Conservation (phyloP, 2,329 filamentous ascomycete genomes). For the Aureobasidium lini region DNA sequence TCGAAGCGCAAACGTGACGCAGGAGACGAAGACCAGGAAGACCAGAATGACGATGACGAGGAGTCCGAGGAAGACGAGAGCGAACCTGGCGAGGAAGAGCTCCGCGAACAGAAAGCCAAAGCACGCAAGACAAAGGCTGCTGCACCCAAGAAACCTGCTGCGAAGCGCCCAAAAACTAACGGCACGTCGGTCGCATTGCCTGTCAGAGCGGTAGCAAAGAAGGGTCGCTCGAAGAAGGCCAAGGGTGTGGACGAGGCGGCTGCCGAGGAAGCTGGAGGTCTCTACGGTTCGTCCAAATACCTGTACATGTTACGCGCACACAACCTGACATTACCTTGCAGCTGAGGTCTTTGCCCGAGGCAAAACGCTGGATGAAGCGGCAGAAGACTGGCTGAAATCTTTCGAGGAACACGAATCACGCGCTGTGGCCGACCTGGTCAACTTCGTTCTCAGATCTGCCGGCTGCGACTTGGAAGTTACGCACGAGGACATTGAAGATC, state of each 20-base stretch:
- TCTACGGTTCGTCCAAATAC: conserved; percentile 43
- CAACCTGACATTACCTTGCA: conserved; percentile 21
- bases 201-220: conserved; percentile 43
- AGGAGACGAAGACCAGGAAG: conserved; percentile 25
- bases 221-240: conserved; percentile 42
- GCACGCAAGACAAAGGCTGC: conserved; percentile 25
- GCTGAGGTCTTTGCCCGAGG: conserved; percentile 54
- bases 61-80: conserved; percentile 29
- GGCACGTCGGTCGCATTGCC: conserved; percentile 46
- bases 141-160: conserved; percentile 30
- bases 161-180: conserved; percentile 51
- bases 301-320: conserved; percentile 6
- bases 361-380: conserved; percentile 48
- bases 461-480: conserved; percentile 76
- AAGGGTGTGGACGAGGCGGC: conserved; percentile 45
- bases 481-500: conserved; percentile 77
- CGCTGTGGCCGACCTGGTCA: conserved; percentile 53
- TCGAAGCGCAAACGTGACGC: conserved; percentile 43
- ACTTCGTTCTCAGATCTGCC: conserved; percentile 58
- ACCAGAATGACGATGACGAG: conserved; percentile 25
- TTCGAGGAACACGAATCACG: conserved; percentile 49
- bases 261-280: conserved; percentile 45
- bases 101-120: conserved; percentile 32
- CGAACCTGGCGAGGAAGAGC: conserved; percentile 43
- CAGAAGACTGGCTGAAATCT: conserved; percentile 49